Conservation (phyloP, 495 filamentous ascomycete genomes). For the Ascodesmis nigricans region DNA sequence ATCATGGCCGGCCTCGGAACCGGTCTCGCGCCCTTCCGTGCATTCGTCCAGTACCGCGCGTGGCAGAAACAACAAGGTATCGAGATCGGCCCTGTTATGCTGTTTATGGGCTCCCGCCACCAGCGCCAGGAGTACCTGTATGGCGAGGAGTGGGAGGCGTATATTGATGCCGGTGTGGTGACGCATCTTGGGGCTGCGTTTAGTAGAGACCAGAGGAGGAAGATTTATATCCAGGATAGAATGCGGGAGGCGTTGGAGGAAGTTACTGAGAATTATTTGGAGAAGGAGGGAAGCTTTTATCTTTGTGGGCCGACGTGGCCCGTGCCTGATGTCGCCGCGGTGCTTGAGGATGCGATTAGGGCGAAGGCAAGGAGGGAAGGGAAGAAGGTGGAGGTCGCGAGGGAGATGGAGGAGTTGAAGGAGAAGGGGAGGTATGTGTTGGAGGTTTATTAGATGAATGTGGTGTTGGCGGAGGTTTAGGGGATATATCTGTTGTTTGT, state of each 20-base stretch:
- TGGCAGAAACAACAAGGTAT: slow-evolving; percentile 90
- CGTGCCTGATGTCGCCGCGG: slow-evolving; percentile 89
- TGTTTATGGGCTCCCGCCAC: slow-evolving; percentile 94
- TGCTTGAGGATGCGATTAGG: slow-evolving; percentile 79
- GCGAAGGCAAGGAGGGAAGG: slow-evolving; percentile 43
- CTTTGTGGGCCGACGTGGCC: slow-evolving; percentile 97
- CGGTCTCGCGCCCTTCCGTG: slow-evolving; percentile 89
- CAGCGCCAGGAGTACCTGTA: slow-evolving; percentile 97
- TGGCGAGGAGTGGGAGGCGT: slow-evolving; percentile 98
- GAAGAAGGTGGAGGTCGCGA: slow-evolving; percentile 65
- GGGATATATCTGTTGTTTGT: no score
- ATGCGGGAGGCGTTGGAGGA: slow-evolving; percentile 79
- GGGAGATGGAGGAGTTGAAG: slow-evolving; percentile 93
- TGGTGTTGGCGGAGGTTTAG: no score
- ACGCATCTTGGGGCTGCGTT: slow-evolving; percentile 86
- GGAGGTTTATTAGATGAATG: slow-evolving; percentile 35
- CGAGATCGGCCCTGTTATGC: slow-evolving; percentile 74
- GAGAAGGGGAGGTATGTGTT: slow-evolving; percentile 83
- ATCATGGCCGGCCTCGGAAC: slow-evolving; percentile 99
- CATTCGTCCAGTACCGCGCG: slow-evolving; percentile 92
- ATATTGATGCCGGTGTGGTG: slow-evolving; percentile 83
- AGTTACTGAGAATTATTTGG: slow-evolving; percentile 72
- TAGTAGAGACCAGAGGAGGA: slow-evolving; percentile 87
- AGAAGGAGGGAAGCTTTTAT: slow-evolving; percentile 80
- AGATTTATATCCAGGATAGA: slow-evolving; percentile 97